Evolutionary conservation across 345 rosid genomes (phyloP), one percentile per base, ranked within the genome.

Genomic region (Populus ilicifolia): DNA sequence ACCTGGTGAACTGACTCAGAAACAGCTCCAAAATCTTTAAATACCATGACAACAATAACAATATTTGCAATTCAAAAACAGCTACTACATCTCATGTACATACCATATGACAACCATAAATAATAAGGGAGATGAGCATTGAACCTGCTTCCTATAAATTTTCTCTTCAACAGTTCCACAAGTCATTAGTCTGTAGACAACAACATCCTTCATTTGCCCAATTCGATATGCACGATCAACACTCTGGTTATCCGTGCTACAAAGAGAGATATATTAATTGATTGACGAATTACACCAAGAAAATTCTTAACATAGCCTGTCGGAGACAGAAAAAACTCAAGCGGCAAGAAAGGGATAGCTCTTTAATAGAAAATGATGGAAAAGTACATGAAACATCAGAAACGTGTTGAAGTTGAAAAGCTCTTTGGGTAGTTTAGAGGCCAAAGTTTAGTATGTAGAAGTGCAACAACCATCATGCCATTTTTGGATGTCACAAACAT

Each of bases 151-250:
- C 79, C 96, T 87, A 71, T 96, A 96, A 59, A 96, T 96, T 87
- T 96, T 96, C 80, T 96, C 99, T 91, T 96, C 99, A 20, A 96
- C 96, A 36, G 99, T 96, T 83, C 97, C 99, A 78, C 96, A 90
- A 17, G 94, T 92, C 99, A 96, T 96, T 82, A 96, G 79, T 80
- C 99, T 87, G 79, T 96, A 96, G 48, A 96, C 99, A 14, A 93
- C 16, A 23, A 93, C 99, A 83, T 96, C 98, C 85, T 96, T 96
- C 70, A 76, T 88, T 80, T 96, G 99, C 72, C 99, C 99, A 69
- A 96, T 96, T 81, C 99, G 90, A 78, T 96, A 96, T 73, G 99
- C 99, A 66, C 99, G 91, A 87, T 96, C 99, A 85, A 96, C 97
- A 72, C 99, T 96, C 83, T 93, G 99, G 85, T 90, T 96, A 80